phyloP scores from a whole-genome alignment of 1,139 yeast species.

The Lodderomyces theae region DNA sequence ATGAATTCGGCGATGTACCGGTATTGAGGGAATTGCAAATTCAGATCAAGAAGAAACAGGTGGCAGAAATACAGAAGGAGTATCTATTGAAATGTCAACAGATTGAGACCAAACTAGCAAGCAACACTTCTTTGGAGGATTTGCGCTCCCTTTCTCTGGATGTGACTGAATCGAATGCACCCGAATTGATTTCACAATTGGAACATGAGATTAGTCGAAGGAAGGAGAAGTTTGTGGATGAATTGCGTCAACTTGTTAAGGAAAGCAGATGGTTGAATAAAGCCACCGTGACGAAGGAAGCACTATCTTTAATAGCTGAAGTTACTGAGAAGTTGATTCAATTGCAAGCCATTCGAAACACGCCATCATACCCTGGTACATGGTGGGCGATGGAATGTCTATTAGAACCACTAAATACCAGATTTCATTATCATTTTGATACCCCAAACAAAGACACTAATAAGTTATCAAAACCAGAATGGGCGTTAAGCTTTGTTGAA shows the following conservation, averaged over 20 bases:
- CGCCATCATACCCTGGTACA: slow-evolving; percentile 41
- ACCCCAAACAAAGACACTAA: slow-evolving; percentile 56
- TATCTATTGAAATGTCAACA: not conserved
- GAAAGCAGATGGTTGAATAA: slow-evolving; percentile 19
- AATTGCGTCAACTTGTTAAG: slow-evolving; percentile 10
- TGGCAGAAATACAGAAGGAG: slow-evolving; percentile 4
- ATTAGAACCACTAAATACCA: slow-evolving; percentile 52
- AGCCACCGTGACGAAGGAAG: slow-evolving; percentile 8
- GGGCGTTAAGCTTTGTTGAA: slow-evolving; percentile 61
- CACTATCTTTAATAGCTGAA: slow-evolving; percentile 14
- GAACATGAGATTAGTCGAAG: slow-evolving; percentile 3
- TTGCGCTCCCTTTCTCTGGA: slow-evolving; percentile 3
- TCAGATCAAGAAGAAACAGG: slow-evolving; percentile 7
- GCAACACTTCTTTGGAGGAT: not conserved
- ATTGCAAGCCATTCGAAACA: slow-evolving; percentile 34
- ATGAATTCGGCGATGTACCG: slow-evolving; percentile 16
- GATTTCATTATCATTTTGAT: slow-evolving; percentile 77
- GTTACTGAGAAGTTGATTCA: slow-evolving; percentile 25
- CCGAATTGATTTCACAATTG: slow-evolving; percentile 7
- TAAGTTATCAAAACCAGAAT: slow-evolving; percentile 73
- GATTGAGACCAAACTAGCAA: not conserved
- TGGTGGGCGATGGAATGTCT: slow-evolving; percentile 61
- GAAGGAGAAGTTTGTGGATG: slow-evolving; percentile 7
- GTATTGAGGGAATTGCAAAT: slow-evolving; percentile 15
- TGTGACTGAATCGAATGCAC: not conserved